Conservation (phyloP, 2,329 filamentous ascomycete genomes). For the Hypoxylon sp. region DNA sequence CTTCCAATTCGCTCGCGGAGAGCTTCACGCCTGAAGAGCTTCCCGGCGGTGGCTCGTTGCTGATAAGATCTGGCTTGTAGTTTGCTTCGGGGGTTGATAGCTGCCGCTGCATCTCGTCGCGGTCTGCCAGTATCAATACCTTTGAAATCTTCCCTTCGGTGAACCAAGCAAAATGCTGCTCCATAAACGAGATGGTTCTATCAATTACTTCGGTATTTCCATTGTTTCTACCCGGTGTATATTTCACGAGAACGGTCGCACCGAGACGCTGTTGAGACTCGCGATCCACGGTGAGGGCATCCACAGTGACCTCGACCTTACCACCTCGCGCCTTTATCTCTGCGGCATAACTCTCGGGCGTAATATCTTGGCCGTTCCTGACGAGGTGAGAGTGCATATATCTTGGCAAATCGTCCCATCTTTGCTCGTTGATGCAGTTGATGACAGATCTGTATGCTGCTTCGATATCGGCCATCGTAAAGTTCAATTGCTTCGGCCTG, state of each 20-base stretch:
- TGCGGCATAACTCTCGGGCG: slow-evolving; percentile 37
- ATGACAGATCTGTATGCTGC: slow-evolving; percentile 39
- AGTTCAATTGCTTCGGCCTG: slow-evolving; percentile 5
- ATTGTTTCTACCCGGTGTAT: slow-evolving; percentile 6
- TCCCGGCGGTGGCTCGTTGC: slow-evolving; percentile 25
- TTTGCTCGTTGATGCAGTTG: slow-evolving; percentile 43
- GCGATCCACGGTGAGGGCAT: slow-evolving; percentile 44
- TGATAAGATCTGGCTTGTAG: slow-evolving; percentile 37
- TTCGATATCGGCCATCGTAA: slow-evolving; percentile 39
- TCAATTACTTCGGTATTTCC: slow-evolving; percentile 7
- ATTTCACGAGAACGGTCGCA: slow-evolving; percentile 30
- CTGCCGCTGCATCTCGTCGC: slow-evolving; percentile 40
- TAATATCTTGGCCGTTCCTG: slow-evolving; percentile 36
- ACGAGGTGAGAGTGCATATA: slow-evolving; percentile 34
- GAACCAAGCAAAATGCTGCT: slow-evolving; percentile 44
- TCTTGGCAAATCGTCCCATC: slow-evolving; percentile 43
- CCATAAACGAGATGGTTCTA: slow-evolving; percentile 26
- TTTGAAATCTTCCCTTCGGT: slow-evolving; percentile 41
- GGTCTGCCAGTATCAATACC: slow-evolving; percentile 34
- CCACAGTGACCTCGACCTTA: slow-evolving; percentile 36
- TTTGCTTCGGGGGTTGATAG: slow-evolving; percentile 27
- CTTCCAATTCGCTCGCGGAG: slow-evolving; percentile 40
- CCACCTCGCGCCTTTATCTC: slow-evolving; percentile 24
- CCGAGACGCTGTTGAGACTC: slow-evolving; percentile 31
- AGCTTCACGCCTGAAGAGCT: slow-evolving; percentile 14